Evolutionary conservation across 257 asterid species (phyloP).

Genomic region (Lantana camara): DNA sequence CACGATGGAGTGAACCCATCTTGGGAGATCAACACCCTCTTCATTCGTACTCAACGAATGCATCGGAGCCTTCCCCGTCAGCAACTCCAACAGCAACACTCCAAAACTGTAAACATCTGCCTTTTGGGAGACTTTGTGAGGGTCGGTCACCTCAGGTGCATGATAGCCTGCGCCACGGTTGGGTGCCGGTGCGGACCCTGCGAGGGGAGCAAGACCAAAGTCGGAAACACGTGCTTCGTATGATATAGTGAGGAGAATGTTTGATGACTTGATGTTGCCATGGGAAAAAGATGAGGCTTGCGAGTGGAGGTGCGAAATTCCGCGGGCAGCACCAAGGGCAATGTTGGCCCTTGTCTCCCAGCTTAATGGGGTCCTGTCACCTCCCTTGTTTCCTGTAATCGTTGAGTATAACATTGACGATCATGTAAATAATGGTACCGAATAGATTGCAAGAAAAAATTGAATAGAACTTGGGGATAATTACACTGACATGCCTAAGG

Average conservation of each 20-base stretch:
- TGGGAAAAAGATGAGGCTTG: slow-evolving; percentile 45
- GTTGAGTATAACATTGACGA: background rate
- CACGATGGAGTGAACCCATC: slow-evolving; percentile 55
- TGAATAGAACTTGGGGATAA: background rate
- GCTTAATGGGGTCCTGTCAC: slow-evolving; percentile 42
- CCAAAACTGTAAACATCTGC: slow-evolving; percentile 64
- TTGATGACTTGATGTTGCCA: slow-evolving; percentile 58
- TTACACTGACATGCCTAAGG: no score
- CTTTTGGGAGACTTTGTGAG: slow-evolving; percentile 48
- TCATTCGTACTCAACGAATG: slow-evolving; percentile 41
- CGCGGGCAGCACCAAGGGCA: slow-evolving; percentile 52
- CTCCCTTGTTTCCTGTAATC: slow-evolving; percentile 45
- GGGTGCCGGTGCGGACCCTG: slow-evolving; percentile 32
- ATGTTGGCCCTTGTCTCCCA: slow-evolving; percentile 50
- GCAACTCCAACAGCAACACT: slow-evolving; percentile 46
- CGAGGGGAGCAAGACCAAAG: slow-evolving; percentile 43
- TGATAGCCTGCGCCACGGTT: slow-evolving; percentile 42
- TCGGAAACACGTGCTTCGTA: slow-evolving; percentile 57
- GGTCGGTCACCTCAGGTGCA: slow-evolving; percentile 52
- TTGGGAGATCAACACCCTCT: slow-evolving; percentile 51
- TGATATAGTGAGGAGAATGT: slow-evolving; percentile 45
- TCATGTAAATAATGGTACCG: background rate
- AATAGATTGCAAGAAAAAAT: background rate
- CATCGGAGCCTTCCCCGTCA: slow-evolving; percentile 53
- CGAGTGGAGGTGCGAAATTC: slow-evolving; percentile 47